Evolutionary conservation across 2,329 filamentous ascomycete species (phyloP), one percentile per base, ranked within the genome.

Genomic region (Fusarium tjaetaba): DNA sequence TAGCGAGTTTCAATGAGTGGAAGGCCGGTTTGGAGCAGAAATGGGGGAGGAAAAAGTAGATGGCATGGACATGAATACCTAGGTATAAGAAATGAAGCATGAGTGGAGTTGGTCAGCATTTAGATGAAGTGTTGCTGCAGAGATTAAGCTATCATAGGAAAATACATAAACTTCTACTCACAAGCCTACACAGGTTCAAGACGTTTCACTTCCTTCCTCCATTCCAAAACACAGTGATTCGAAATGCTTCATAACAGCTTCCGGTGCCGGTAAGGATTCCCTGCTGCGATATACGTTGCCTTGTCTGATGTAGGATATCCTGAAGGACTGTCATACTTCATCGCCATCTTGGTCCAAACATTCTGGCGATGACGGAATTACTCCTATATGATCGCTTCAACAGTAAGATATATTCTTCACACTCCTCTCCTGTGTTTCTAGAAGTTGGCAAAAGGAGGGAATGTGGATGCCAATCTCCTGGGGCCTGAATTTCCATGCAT

Each of bases 1-100:
- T 84, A 14, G 76, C 76, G 58, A 74, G 76, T 15, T 81, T 84
- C 61, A 74, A 65, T 0, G 80, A 82, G 49, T 85, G 83, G 83
- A 82, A 83, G 71, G 73, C 75, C 43, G 72, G 59, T 26, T 52
- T 85, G 45, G 75, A 79, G 66, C 70, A 77, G 68, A 78, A 65
- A 34, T 84, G 82, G 82, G 66, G 61, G 15, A 52, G 68, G 8
- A 20, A 52, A 20, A 53, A 43, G 38, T 60, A 46, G 26, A 49
- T 57, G 18, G 20, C 30, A 22, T 43, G 26, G 2, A 28, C 32
- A 13, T 28, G n/a, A 28, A 18, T 11, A n/a, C 16, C 20, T 22
- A 39, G 28, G 34, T 61, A 70, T 61, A n/a, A 39, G 65, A n/a
- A 46, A 66, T 55, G 53, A 66, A 68, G 62, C 57, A 60, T 64